Conservation (phyloP, 306 rosid species). For the Vicia faba region DNA sequence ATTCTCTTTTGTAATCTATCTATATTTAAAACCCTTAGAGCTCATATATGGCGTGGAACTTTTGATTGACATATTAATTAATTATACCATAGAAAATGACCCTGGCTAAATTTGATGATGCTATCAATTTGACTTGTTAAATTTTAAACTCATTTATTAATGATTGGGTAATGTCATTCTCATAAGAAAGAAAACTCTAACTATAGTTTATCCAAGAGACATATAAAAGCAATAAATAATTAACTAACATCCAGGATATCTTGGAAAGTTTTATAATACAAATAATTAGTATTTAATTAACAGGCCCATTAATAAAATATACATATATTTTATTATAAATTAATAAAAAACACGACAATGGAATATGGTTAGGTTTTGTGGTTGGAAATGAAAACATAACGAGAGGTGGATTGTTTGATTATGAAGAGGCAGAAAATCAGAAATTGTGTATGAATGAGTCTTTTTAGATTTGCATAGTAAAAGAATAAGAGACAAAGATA, state of each 20-base stretch:
- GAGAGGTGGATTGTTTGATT: constrained; percentile 39
- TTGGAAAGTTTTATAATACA: constrained; percentile 20
- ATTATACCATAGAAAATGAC: neutral
- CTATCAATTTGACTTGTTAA: neutral
- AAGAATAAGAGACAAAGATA: constrained; percentile 29
- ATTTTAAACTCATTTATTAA: neutral
- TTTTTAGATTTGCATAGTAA: neutral
- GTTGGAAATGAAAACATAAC: constrained; percentile 13
- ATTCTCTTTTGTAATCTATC: neutral
- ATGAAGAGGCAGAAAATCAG: constrained; percentile 38
- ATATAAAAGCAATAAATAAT: neutral
- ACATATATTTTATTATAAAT: neutral
- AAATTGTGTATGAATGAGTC: constrained; percentile 34
- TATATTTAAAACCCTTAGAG: neutral
- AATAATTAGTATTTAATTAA: neutral
- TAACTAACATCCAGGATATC: constrained; percentile 26
- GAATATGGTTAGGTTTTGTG: constrained; percentile 32
- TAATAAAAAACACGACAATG: constrained; percentile 10
- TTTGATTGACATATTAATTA: neutral
- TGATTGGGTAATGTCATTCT: neutral
- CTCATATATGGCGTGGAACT: neutral
- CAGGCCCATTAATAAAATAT: neutral
- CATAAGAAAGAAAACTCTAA: neutral
- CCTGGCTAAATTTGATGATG: neutral
- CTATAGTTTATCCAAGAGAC: constrained; percentile 30